Base-by-base conservation (phyloP, 2,329 filamentous ascomycete species). In the Aureobasidium zeae region DNA sequence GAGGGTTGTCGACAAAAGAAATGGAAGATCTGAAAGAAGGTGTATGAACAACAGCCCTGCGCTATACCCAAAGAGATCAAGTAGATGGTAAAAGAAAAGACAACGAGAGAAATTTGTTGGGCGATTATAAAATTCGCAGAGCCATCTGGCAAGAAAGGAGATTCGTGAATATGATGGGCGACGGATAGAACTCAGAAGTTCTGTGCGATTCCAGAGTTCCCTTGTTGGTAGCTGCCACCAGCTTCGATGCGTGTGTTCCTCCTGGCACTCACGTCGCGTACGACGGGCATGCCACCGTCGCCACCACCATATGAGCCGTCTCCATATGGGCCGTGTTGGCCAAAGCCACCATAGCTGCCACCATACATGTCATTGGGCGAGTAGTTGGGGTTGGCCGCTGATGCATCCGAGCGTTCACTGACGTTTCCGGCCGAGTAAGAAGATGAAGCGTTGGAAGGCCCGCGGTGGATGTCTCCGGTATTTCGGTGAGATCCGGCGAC, bases 191-290 rank as follows among this genome's bases (percentile, higher is more conserved):
- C 36, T 43, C 30, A 96, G 57, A 98, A 98, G 64, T 98, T 98
- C 66, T 96, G 91, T 22, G 91, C 85, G 56, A 98, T 95, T 47
- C 91, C 91, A 28, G 86, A 86, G 56, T 85, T 94, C 24, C 77
- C 79, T 68, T 94, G 87, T 59, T 93, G 86, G 9, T 89, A 88
- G 57, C 91, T 84, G 32, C 84, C 77, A 2, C 86, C 82, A 60
- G 83, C 94, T 67, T 96, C 88, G 57, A 98, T 96, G 49, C 88
- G 79, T 10, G 91, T 95, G 67, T 95, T 95, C 52, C 91, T 78
- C 53, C 91, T 74, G 20, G 91, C 91, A 51, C 83, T 82, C 52
- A 96, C 91, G 62, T 98, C 91, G 45, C 88, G 79, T 51, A 98
- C 95, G 41, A 98, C 76, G 1, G 91, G 87, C 57, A 84, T 81